Evolutionary conservation across 441 rosid species (phyloP).

Genomic region (Populus hybrid): DNA sequence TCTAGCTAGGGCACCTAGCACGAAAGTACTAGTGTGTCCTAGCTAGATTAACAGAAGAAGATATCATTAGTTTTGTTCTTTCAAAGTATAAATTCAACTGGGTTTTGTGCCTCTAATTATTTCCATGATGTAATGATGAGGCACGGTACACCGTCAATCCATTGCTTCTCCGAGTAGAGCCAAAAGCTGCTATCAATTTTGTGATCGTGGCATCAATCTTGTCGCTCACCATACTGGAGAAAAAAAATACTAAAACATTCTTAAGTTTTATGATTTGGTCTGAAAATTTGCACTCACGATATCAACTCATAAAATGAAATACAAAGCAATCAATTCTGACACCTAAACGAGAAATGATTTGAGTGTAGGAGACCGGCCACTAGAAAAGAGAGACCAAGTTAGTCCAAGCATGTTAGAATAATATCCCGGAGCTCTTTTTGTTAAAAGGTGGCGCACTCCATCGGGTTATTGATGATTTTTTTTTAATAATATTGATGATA

Average conservation of each 20-base stretch:
- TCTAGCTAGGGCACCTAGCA: background rate
- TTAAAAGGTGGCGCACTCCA: background rate
- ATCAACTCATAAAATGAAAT: background rate
- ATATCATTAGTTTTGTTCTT: background rate
- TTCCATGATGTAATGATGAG: slow-evolving; percentile 17
- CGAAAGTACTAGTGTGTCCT: background rate
- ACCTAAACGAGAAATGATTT: background rate
- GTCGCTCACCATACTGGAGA: slow-evolving; percentile 17
- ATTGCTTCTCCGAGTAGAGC: background rate
- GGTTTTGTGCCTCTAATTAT: background rate
- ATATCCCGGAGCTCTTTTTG: slow-evolving; percentile 8
- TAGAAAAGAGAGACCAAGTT: slow-evolving; percentile 10
- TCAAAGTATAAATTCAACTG: background rate
- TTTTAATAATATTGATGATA: background rate
- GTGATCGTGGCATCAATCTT: slow-evolving; percentile 14
- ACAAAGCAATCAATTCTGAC: background rate
- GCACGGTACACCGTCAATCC: background rate
- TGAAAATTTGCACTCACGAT: background rate
- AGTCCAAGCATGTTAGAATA: slow-evolving; percentile 17
- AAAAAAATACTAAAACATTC: slow-evolving; percentile 9
- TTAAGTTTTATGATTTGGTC: slow-evolving; percentile 23
- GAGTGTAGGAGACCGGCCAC: slow-evolving; percentile 21
- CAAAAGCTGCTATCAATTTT: slow-evolving; percentile 1
- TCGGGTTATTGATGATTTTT: background rate
- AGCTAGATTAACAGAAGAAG: background rate